These are phyloP conservation scores for Arthroderma uncinatum DNA, from an alignment of 2,329 filamentous ascomycete genomes.

Conservation along the genomic window DNA sequence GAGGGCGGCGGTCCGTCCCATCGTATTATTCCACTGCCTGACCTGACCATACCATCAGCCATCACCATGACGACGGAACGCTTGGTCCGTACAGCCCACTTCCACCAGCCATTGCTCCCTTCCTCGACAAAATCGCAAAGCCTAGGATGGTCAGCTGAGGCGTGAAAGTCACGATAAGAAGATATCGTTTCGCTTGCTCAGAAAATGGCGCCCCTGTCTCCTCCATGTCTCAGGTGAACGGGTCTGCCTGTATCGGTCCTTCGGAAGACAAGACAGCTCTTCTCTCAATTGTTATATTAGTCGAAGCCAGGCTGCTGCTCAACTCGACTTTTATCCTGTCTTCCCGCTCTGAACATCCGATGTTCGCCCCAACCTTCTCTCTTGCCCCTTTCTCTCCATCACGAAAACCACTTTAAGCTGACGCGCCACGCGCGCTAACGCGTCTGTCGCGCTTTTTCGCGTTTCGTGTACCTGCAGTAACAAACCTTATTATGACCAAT, in stretches of 20 bases:
- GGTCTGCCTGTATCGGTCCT: neutral
- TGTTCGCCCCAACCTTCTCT: neutral
- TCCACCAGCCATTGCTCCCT: neutral
- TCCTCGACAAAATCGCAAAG: neutral
- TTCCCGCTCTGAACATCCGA: neutral
- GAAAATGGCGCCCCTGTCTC: neutral
- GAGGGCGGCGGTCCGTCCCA: neutral
- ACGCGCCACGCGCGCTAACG: slow-evolving; percentile 1
- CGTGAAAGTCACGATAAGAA: neutral
- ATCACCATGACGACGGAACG: slow-evolving; percentile 2
- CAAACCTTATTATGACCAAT: slow-evolving; percentile 3
- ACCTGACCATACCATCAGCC: too few relatives aligned
- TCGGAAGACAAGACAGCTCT: neutral
- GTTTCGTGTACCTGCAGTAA: slow-evolving; percentile 1
- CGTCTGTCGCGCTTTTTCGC: neutral
- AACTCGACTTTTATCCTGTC: neutral
- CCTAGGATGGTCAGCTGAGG: neutral
- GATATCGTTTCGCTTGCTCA: neutral
- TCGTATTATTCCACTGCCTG: neutral
- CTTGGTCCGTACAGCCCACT: neutral
- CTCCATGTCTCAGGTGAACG: neutral
- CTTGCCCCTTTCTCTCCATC: neutral
- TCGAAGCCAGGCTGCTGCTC: neutral
- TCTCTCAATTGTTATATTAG: neutral
- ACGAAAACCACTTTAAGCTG: neutral